Conservation (phyloP, 2,329 filamentous ascomycete genomes). For the Aspergillus sp. region DNA sequence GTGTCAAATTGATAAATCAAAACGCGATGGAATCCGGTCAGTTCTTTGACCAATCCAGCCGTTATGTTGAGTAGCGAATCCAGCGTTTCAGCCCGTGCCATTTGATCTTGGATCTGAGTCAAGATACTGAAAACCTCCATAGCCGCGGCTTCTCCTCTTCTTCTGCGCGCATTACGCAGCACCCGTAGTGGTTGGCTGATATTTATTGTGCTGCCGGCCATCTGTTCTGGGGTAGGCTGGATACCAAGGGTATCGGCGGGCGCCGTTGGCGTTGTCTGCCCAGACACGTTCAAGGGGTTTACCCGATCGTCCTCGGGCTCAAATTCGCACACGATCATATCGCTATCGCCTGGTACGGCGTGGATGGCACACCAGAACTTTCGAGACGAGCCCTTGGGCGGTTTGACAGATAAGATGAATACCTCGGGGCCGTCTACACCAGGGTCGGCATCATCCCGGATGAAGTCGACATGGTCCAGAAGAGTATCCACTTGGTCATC, state of each 20-base stretch:
- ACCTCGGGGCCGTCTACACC: conserved; percentile 76
- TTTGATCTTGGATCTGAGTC: conserved; percentile 84
- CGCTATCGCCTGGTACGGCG: conserved; percentile 61
- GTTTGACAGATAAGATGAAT: conserved; percentile 70
- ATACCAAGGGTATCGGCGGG: conserved; percentile 60
- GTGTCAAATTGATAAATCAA: conserved; percentile 92
- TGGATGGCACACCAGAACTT: conserved; percentile 90
- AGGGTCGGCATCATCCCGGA: conserved; percentile 77
- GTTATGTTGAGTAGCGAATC: conserved; percentile 73
- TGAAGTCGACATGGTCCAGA: conserved; percentile 82
- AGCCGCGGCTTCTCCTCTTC: conserved; percentile 72
- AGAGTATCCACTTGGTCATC: conserved; percentile 82
- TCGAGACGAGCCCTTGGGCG: conserved; percentile 49
- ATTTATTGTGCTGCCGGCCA: conserved; percentile 69
- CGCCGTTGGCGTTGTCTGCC: conserved; percentile 9
- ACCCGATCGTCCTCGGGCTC: conserved; percentile 79
- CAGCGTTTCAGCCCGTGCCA: conserved; percentile 59
- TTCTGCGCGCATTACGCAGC: conserved; percentile 67
- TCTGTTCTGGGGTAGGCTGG: conserved; percentile 68
- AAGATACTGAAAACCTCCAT: conserved; percentile 94
- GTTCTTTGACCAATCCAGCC: conserved; percentile 79
- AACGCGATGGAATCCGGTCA: conserved; percentile 86
- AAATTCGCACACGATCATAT: conserved; percentile 80
- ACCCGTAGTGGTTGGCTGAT: conserved; percentile 73
- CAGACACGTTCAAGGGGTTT: conserved; percentile 21